These are phyloP conservation scores for Narthecium ossifragum DNA, from an alignment of 106 monocot genomes.

Conservation along the genomic window DNA sequence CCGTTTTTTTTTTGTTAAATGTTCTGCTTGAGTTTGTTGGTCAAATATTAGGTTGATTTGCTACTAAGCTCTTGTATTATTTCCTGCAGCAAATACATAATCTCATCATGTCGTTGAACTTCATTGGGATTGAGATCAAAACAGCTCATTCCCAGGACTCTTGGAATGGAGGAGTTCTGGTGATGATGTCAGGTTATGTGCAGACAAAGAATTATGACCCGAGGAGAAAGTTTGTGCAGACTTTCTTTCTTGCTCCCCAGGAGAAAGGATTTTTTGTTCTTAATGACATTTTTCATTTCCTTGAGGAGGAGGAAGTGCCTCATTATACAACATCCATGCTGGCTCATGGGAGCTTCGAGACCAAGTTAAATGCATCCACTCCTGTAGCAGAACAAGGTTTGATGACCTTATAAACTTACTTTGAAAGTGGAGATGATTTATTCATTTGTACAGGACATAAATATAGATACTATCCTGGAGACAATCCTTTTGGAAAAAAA, in stretches of 20 bases:
- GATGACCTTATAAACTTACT: background rate
- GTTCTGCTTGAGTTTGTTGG: too few relatives aligned
- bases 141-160: slow-evolving; percentile 61
- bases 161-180: slow-evolving; percentile 55
- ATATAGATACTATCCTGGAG: too few relatives aligned
- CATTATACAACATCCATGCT: slow-evolving; percentile 20
- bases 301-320: slow-evolving; percentile 43
- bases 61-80: too few relatives aligned
- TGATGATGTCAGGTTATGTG: slow-evolving; percentile 54
- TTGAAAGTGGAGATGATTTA: too few relatives aligned
- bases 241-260: slow-evolving; percentile 73
- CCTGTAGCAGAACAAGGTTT: slow-evolving; percentile 41
- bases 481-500: too few relatives aligned
- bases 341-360: slow-evolving; percentile 27
- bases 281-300: slow-evolving; percentile 62
- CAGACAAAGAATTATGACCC: slow-evolving; percentile 31
- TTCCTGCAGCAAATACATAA: slow-evolving; percentile 44
- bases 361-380: slow-evolving; percentile 16
- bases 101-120: slow-evolving; percentile 31
- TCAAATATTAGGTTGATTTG: background rate
- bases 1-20: too few relatives aligned
- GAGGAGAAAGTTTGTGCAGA: slow-evolving; percentile 52
- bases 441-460: too few relatives aligned
- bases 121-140: slow-evolving; percentile 54
- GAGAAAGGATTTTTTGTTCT: slow-evolving; percentile 73